A percentile compares a stretch with the other conserved stretches of the same genome.
phyloP scores from a whole-genome alignment of 257 asterid species.

The Plantago major region DNA sequence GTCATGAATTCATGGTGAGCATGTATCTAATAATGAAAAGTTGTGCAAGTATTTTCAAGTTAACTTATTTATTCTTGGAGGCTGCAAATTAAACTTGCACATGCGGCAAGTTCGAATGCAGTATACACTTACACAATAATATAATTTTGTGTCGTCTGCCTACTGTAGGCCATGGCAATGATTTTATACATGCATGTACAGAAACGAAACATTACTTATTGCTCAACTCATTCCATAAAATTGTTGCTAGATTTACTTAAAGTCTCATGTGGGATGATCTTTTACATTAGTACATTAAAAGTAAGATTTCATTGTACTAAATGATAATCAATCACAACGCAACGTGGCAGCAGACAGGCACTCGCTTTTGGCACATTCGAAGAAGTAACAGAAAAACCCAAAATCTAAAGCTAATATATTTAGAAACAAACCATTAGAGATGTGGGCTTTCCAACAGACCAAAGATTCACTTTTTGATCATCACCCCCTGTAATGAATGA shows the following conservation, averaged over 20 bases:
- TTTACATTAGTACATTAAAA: background rate
- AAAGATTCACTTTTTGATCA: slow-evolving; percentile 91
- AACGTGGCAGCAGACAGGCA: slow-evolving; percentile 16
- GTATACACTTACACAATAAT: background rate
- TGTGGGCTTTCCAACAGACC: slow-evolving; percentile 93
- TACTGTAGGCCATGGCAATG: background rate
- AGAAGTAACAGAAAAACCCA: background rate
- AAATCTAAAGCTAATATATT: background rate
- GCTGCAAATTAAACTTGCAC: no score
- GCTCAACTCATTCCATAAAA: background rate
- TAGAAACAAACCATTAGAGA: slow-evolving; percentile 57
- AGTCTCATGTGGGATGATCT: background rate
- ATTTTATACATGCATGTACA: background rate
- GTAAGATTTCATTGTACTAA: slow-evolving; percentile 2
- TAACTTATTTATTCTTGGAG: background rate
- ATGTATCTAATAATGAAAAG: no score
- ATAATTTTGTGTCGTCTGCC: background rate
- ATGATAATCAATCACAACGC: slow-evolving; percentile 6
- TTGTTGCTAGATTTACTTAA: background rate
- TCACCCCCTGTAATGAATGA: slow-evolving; percentile 93
- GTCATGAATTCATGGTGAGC: no score
- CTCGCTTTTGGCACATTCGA: background rate
- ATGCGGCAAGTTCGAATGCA: background rate
- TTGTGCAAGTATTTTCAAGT: slow-evolving; percentile 1
- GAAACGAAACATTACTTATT: slow-evolving; percentile 11